Conservation (phyloP, 108 stramenopile genomes). For the Skeletonema tropicum region DNA sequence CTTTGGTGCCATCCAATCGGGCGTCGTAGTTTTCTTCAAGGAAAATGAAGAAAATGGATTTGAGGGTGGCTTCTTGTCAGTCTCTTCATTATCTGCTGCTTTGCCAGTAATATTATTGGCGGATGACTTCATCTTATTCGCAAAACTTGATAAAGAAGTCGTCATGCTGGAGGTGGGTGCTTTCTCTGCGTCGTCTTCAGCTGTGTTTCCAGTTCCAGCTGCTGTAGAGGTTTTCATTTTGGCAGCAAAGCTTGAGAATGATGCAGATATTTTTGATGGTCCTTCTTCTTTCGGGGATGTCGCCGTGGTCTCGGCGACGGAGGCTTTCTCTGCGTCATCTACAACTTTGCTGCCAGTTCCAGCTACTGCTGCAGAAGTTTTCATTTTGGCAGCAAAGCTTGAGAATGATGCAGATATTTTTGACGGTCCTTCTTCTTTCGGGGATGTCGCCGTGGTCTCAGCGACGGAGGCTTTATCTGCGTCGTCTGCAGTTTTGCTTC, state of each 20-base stretch:
- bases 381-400: slow-evolving; percentile 26
- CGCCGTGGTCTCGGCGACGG: background rate
- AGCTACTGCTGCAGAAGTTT: background rate
- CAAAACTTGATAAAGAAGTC: background rate
- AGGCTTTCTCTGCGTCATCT: slow-evolving; percentile 8
- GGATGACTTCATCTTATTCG: background rate
- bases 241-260: slow-evolving; percentile 16
- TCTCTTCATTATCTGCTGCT: background rate
- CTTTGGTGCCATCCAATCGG: background rate
- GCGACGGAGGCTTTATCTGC: background rate
- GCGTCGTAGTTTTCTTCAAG: background rate
- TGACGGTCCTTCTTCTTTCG: background rate
- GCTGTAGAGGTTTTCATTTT: slow-evolving; percentile 2
- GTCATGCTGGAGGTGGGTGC: slow-evolving; percentile 13
- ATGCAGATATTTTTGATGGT: background rate
- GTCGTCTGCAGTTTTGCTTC: background rate
- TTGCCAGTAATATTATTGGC: background rate
- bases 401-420: slow-evolving; percentile 15
- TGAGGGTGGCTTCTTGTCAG: background rate
- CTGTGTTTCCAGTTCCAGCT: background rate
- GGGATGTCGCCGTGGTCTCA: background rate
- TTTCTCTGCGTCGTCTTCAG: slow-evolving; percentile 6
- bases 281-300: background rate
- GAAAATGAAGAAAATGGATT: background rate
- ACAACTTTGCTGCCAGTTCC: background rate